phyloP scores from a whole-genome alignment of 192 early-diverging fungal species.

The Umbelopsis vinacea region DNA sequence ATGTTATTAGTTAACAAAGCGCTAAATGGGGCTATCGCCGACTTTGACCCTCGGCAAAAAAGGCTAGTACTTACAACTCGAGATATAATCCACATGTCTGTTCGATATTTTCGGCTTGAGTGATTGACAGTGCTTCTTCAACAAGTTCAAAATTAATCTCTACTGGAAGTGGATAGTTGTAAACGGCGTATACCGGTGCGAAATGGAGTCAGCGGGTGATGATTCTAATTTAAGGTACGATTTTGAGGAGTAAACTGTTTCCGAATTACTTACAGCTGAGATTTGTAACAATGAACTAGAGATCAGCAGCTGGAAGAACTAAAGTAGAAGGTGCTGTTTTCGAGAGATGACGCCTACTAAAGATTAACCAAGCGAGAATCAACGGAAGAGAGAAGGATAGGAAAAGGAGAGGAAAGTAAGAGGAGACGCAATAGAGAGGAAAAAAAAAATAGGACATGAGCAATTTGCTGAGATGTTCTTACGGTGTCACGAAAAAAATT shows the following conservation, averaged over 20 bases:
- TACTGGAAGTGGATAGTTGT: neutral
- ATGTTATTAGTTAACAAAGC: neutral
- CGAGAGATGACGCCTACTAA: neutral
- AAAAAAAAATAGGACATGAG: neutral
- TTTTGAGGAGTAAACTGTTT: neutral
- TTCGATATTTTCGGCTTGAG: neutral
- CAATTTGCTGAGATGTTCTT: constrained; percentile 5
- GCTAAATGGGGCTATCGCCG: neutral
- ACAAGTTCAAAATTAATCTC: neutral
- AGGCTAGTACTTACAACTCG: constrained; percentile 39
- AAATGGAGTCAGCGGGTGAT: neutral
- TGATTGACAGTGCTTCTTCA: neutral
- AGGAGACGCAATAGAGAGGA: neutral
- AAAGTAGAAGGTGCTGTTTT: neutral
- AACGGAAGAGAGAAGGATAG: constrained; percentile 4
- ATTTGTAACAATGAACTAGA: constrained; percentile 4
- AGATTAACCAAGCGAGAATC: neutral
- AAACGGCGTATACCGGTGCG: neutral
- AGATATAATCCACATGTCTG: constrained; percentile 45
- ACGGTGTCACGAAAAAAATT: neutral
- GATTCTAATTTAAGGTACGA: constrained; percentile 17
- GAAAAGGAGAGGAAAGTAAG: constrained; percentile 5
- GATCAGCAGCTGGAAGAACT: neutral
- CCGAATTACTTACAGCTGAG: constrained; percentile 6
- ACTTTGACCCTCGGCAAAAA: neutral